phyloP scores from a whole-genome alignment of 1,139 yeast species.

The Debaryomyces sp. region DNA sequence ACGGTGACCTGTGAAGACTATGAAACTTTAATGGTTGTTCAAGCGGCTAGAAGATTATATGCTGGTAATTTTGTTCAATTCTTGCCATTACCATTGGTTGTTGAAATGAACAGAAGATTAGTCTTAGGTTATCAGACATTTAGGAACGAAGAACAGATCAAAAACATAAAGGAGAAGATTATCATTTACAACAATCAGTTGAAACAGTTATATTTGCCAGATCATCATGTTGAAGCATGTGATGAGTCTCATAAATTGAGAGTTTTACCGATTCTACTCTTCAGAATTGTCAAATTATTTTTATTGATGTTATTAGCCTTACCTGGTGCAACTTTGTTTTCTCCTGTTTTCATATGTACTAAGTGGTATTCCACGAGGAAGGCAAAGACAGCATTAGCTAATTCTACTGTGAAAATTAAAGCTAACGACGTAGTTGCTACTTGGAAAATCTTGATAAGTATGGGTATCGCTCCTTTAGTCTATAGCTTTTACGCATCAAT shows the following conservation, averaged over 20 bases:
- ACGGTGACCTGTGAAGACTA: conserved; percentile 92
- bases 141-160: conserved; percentile 71
- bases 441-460: conserved; percentile 89
- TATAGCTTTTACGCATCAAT: conserved; percentile 78
- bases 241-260: conserved; percentile 47
- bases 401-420: conserved; percentile 83
- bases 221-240: conserved; percentile 83
- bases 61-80: conserved; percentile 70
- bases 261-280: conserved; percentile 49
- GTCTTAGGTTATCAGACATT: conserved; percentile 77
- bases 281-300: conserved; percentile 56
- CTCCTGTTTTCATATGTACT: conserved; percentile 86
- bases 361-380: conserved; percentile 70
- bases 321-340: conserved; percentile 83
- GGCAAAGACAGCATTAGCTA: conserved; percentile 80
- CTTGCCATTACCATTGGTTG: conserved; percentile 78
- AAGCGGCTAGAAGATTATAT: conserved; percentile 89
- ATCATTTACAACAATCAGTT: conserved; percentile 68
- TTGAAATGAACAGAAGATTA: conserved; percentile 87
- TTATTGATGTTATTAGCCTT: conserved; percentile 64
- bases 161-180: conserved; percentile 61
- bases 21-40: conserved; percentile 89
- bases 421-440: conserved; percentile 95
- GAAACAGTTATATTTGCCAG: conserved; percentile 74
- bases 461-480: conserved; percentile 86